A percentile compares a stretch with the other conserved stretches of the same genome.
phyloP scores from a whole-genome alignment of 441 rosid species.

The Erodium trifolium region DNA sequence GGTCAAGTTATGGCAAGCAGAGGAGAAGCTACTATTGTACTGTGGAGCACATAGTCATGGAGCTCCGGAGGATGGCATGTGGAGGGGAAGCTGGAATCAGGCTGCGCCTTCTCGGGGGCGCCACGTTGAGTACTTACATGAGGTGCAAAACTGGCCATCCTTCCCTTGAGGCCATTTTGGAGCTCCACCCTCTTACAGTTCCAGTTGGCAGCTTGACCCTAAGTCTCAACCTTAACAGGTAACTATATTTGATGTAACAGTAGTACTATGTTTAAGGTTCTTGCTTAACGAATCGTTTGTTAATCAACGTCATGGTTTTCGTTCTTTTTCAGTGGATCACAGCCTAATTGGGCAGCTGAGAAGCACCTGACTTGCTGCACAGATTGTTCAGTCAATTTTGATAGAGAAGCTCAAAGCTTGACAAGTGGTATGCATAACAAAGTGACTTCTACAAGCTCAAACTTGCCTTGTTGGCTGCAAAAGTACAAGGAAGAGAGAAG shows the following conservation, averaged over 20 bases:
- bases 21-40: constrained; percentile 32
- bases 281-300: no score
- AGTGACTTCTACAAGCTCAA: constrained; percentile 24
- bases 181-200: constrained; percentile 44
- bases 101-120: constrained; percentile 47
- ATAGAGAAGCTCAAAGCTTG: neutral
- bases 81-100: constrained; percentile 35
- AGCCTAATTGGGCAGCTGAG: constrained; percentile 7
- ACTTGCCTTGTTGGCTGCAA: constrained; percentile 55
- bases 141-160: constrained; percentile 52
- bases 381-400: neutral
- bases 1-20: constrained; percentile 43
- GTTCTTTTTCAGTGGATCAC: no score
- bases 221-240: constrained; percentile 50
- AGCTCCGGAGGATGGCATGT: constrained; percentile 39
- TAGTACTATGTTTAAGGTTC: neutral
- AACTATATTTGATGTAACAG: neutral
- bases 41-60: constrained; percentile 45
- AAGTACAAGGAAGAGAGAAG: constrained; percentile 42
- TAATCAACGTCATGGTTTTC: no score
- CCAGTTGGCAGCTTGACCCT: constrained; percentile 49
- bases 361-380: constrained; percentile 18
- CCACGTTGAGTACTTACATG: constrained; percentile 44
- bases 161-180: constrained; percentile 52
- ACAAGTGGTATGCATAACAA: neutral